Base-by-base conservation (phyloP, 192 early-diverging fungal genomes). In the Linnemannia exigua region DNA sequence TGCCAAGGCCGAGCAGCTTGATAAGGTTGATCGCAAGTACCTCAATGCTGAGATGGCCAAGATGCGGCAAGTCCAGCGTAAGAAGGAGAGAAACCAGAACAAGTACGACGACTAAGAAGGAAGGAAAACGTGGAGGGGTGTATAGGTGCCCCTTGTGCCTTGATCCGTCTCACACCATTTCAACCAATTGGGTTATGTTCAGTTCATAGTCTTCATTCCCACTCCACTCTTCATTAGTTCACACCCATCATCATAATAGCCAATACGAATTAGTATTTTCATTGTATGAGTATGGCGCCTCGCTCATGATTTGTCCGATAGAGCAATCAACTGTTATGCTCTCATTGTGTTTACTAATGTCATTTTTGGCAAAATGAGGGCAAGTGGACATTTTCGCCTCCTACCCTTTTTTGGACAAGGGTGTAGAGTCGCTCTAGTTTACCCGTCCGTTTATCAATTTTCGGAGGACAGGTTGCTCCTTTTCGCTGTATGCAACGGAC, bases 31-130 rank as follows among this genome's bases (percentile, higher is more conserved):
- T 46, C 78, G 79, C 46, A 86, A 75, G 47, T 86, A 86, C n/a
- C 44, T 86, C 2, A 86, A 86, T 50, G 84, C 84, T 1, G 84
- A 86, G 66, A 86, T 86, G 84, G 79, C 78, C 68, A 86, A 80
- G 74, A 80, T 86, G 63, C 28, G 84, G 51, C 84, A 86, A 50
- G 79, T 86, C 20, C 84, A 86, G 63, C 84, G 84, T 36, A 86
- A 80, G 48, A 79, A 80, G 66, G 84, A 86, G 14, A 46, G 84
- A 11, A 70, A 5, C 25, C 84, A 79, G 36, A 79, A 66, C 31
- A 86, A 77, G 37, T 86, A 69, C 48, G 84, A 86, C 9, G 84
- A 86, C 1, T 79, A 84, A n/a, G 14, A 33, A 22, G 22, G n/a
- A n/a, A n/a, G n/a, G n/a, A n/a, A n/a, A n/a, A n/a, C n/a, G n/a